phyloP scores from a whole-genome alignment of 192 early-diverging fungal genomes.

The Entomortierella beljakovae region DNA sequence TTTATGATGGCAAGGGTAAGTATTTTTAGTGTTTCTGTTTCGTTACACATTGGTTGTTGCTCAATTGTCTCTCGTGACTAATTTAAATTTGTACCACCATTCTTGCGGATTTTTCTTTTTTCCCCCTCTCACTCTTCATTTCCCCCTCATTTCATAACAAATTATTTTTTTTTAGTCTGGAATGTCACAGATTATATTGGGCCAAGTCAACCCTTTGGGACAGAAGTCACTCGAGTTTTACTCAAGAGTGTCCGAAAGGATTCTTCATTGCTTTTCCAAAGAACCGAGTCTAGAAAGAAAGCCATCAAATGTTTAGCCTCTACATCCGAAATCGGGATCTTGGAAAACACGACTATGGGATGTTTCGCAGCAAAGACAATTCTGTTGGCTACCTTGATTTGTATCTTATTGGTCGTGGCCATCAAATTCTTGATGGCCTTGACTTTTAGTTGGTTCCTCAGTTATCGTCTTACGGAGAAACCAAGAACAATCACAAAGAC shows the following conservation, averaged over 20 bases:
- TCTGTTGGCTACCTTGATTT: slow-evolving; percentile 50
- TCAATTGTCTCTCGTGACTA: too few species aligned
- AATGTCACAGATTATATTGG: slow-evolving; percentile 22
- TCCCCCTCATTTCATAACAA: not conserved
- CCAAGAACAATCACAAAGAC: slow-evolving; percentile 14
- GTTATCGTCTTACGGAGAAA: slow-evolving; percentile 49
- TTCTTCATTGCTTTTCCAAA: slow-evolving; percentile 26
- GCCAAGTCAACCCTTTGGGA: slow-evolving; percentile 6
- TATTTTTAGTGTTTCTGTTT: not conserved
- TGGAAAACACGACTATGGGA: slow-evolving; percentile 58
- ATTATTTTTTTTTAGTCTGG: slow-evolving; percentile 28
- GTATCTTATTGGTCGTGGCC: slow-evolving; percentile 43
- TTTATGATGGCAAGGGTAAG: slow-evolving; percentile 46
- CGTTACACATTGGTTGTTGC: too few species aligned
- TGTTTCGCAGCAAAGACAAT: slow-evolving; percentile 48
- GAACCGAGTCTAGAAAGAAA: slow-evolving; percentile 22
- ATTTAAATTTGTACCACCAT: not conserved
- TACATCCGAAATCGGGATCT: slow-evolving; percentile 29
- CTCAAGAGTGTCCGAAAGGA: slow-evolving; percentile 8
- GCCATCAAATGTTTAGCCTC: slow-evolving; percentile 18
- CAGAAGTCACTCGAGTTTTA: slow-evolving; percentile 20
- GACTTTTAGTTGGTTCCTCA: slow-evolving; percentile 58
- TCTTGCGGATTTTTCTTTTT: not conserved
- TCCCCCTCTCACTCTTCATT: too few species aligned
- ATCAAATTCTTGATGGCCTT: slow-evolving; percentile 58